Base-by-base conservation (phyloP, 495 filamentous ascomycete species). In the Filosporella fistucella region DNA sequence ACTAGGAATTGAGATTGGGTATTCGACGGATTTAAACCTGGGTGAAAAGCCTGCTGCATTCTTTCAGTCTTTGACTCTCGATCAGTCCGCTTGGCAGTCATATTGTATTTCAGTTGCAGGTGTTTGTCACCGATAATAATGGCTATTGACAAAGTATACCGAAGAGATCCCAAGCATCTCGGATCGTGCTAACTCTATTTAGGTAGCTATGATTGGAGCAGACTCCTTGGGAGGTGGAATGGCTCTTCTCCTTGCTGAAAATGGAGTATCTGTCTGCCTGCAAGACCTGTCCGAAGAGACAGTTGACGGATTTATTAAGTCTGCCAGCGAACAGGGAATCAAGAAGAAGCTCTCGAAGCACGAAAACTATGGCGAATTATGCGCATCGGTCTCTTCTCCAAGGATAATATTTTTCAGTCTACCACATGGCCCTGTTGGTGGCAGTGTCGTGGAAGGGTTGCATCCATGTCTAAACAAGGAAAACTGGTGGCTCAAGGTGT, bases 211-310 rank as follows among this genome's bases (percentile, higher is more conserved):
- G 52, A 74, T 86, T 38, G 80, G 82, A 16, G 76, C 72, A 54
- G 80, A 80, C n/a, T 77, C 70, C 55, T 85, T 84, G 81, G 81
- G 82, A 43, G 74, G 74, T 14, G 75, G 73, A 54, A 81, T 86
- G 75, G 65, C 78, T n/a, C 69, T 85, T 20, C 70, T 79, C 8
- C 77, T 88, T 42, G 76, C 80, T 4, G 81, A 85, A 50, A 56
- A 78, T 2, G 80, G 75, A 4, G 62, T 82, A 18, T 61, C 71
- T 8, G 82, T 88, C n/a, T 78, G 69, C 3, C 60, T 86, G 13
- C 76, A 75, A 60, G 83, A 86, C 56, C 72, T 76, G 1, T 68
- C 65, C 0, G 63, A 67, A 24, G 48, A 70, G 3, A 75, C 70
- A 32, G 46, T 64, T 6, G 25, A 61, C 20, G 46, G 38, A 5